Percentiles rank a stretch among this genome's conserved stretches.
Conservation (phyloP, 1,284 basidiomycete species). For the Amylostereum areolatum region DNA sequence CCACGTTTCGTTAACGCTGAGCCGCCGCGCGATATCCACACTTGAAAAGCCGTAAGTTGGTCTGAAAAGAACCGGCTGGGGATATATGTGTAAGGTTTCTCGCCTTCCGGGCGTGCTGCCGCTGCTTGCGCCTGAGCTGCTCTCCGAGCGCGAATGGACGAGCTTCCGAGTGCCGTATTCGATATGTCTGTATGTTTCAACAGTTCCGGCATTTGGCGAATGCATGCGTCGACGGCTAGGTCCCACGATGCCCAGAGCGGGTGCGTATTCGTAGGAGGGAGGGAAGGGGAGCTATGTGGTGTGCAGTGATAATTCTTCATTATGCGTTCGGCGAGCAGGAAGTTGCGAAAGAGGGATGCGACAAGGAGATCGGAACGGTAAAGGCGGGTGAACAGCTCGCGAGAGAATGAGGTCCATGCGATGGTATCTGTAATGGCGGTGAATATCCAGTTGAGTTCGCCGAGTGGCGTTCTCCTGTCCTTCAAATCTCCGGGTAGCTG, state of each 20-base stretch:
- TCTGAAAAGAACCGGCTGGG: slow-evolving; percentile 96
- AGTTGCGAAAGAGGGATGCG: slow-evolving; percentile 95
- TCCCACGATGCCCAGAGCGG: slow-evolving; percentile 98
- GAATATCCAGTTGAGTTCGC: slow-evolving; percentile 99
- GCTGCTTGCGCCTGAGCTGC: slow-evolving; percentile 21
- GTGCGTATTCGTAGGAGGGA: slow-evolving; percentile 94
- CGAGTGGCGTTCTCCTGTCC: slow-evolving; percentile 91
- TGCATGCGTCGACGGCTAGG: slow-evolving; percentile 92
- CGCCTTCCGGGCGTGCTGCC: slow-evolving; percentile 29
- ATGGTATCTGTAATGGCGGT: slow-evolving; percentile 99
- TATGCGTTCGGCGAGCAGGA: slow-evolving; percentile 93
- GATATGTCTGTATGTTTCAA: slow-evolving; percentile 54
- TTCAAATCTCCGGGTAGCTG: slow-evolving; percentile 96
- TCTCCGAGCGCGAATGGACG: slow-evolving; percentile 23
- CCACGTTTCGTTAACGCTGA: slow-evolving; percentile 76
- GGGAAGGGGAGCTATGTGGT: slow-evolving; percentile 87
- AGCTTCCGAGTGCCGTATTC: slow-evolving; percentile 24
- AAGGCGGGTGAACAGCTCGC: slow-evolving; percentile 88
- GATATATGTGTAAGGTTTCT: slow-evolving; percentile 62
- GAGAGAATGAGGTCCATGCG: slow-evolving; percentile 95
- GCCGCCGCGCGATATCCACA: slow-evolving; percentile 93
- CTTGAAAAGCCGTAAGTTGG: slow-evolving; percentile 95
- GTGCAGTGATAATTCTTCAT: slow-evolving; percentile 99
- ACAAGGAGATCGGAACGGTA: slow-evolving; percentile 96
- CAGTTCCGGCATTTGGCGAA: slow-evolving; percentile 89